Conservation (phyloP, 805 yeast genomes). For the Candida jianshihensis region DNA sequence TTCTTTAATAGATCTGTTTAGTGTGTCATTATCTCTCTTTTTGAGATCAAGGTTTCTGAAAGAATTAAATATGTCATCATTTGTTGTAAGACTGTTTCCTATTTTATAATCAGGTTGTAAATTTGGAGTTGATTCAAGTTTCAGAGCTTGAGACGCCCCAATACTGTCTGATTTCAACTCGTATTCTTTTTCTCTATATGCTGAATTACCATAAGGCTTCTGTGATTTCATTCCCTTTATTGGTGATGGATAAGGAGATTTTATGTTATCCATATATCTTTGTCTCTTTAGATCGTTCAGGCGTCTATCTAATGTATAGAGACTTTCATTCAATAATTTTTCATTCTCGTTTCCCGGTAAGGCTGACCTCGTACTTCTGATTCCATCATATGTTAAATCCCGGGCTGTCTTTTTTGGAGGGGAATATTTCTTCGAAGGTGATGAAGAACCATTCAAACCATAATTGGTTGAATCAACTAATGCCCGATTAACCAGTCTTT, state of each 20-base stretch:
- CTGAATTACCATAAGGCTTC: no score
- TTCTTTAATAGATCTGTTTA: no score
- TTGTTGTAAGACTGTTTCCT: background rate
- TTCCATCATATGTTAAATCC: no score
- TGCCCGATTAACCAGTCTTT: background rate
- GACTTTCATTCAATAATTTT: slow-evolving; percentile 10
- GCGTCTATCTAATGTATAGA: slow-evolving; percentile 3
- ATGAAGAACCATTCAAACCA: background rate
- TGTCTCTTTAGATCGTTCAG: slow-evolving; percentile 15
- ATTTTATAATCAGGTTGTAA: background rate
- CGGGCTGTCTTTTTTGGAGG: background rate
- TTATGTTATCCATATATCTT: slow-evolving; percentile 4
- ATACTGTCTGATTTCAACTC: no score
- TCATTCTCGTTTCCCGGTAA: background rate
- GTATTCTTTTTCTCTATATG: no score
- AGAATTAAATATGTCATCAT: background rate
- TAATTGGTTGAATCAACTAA: background rate
- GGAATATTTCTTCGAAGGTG: background rate
- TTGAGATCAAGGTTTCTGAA: background rate
- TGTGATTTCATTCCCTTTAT: no score
- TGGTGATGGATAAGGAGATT: background rate
- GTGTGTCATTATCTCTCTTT: background rate
- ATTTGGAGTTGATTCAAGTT: no score
- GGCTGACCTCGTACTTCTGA: no score
- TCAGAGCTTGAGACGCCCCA: no score